phyloP scores from a whole-genome alignment of 179 eudicot genomes.

The Spinacia oleracea region DNA sequence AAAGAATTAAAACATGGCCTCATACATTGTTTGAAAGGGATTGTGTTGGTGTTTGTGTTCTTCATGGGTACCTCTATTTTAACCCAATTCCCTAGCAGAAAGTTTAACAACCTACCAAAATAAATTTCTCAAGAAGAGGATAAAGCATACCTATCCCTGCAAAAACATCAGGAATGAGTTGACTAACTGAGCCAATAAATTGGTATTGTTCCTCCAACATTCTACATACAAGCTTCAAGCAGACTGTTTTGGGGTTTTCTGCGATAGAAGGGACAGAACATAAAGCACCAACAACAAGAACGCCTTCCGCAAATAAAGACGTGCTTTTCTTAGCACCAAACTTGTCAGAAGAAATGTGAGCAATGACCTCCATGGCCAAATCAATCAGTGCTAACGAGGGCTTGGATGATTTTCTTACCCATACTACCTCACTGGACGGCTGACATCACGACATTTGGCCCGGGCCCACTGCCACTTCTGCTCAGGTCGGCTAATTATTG shows the following conservation, averaged over 20 bases:
- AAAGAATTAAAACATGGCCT: too few relatives aligned
- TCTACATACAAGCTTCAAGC: constrained; percentile 60
- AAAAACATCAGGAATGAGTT: constrained; percentile 49
- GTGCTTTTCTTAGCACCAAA: constrained; percentile 36
- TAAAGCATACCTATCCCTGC: constrained; percentile 90
- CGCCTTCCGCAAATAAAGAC: constrained; percentile 52
- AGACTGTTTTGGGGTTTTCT: constrained; percentile 48
- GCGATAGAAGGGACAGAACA: constrained; percentile 49
- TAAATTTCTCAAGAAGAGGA: constrained; percentile 49
- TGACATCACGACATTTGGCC: too few relatives aligned
- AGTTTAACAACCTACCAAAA: constrained; percentile 50
- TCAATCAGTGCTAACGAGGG: constrained; percentile 55
- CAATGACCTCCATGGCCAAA: constrained; percentile 44
- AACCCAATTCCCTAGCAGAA: constrained; percentile 59
- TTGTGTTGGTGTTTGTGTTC: too few relatives aligned
- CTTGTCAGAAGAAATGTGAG: constrained; percentile 39
- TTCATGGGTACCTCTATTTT: constrained; percentile 42
- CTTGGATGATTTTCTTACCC: constrained; percentile 84
- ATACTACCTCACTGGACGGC: too few relatives aligned
- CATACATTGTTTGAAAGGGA: too few relatives aligned
- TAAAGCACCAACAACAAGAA: constrained; percentile 74
- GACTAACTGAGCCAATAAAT: constrained; percentile 45
- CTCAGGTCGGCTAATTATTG: too few relatives aligned
- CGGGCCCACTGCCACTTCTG: too few relatives aligned
- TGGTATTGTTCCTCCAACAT: constrained; percentile 54